A percentile compares a stretch with the other conserved stretches of the same genome.
These are phyloP conservation scores for Russula virescens DNA, from an alignment of 768 basidiomycete species.

Conservation along the genomic window DNA sequence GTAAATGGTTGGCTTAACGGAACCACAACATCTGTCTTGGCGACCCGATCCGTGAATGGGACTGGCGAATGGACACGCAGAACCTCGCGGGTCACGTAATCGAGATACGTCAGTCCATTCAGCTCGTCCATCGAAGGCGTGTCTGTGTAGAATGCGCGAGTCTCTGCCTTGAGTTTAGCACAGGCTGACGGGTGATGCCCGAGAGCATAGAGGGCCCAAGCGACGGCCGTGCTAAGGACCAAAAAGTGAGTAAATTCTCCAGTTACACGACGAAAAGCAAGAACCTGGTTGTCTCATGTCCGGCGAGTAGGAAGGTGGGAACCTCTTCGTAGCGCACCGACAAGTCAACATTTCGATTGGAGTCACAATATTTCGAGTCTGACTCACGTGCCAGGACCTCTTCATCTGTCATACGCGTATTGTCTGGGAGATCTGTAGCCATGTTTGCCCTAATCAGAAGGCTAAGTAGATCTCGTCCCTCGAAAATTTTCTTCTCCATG, in stretches of 20 bases:
- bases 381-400: conserved; percentile 30
- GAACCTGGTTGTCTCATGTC: conserved; percentile 29
- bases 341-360: not conserved
- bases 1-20: conserved; percentile 27
- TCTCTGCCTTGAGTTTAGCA: conserved; percentile 32
- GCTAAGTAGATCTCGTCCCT: conserved; percentile 29
- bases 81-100: conserved; percentile 31
- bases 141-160: conserved; percentile 25
- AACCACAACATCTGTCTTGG: conserved; percentile 29
- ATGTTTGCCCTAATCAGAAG: conserved; percentile 31
- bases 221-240: conserved; percentile 27
- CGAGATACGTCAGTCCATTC: conserved; percentile 31
- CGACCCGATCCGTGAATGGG: conserved; percentile 25
- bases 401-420: conserved; percentile 28
- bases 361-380: not conserved
- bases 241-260: not conserved
- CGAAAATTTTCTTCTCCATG: conserved; percentile 19
- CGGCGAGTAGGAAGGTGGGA: conserved; percentile 31
- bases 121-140: conserved; percentile 30
- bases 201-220: conserved; percentile 35
- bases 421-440: conserved; percentile 27
- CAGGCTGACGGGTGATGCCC: conserved; percentile 30
- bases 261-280: not conserved
- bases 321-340: conserved; percentile 25
- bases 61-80: conserved; percentile 30